Base-by-base conservation (phyloP, 73 alveolate species). In the Blepharisma stoltei region DNA sequence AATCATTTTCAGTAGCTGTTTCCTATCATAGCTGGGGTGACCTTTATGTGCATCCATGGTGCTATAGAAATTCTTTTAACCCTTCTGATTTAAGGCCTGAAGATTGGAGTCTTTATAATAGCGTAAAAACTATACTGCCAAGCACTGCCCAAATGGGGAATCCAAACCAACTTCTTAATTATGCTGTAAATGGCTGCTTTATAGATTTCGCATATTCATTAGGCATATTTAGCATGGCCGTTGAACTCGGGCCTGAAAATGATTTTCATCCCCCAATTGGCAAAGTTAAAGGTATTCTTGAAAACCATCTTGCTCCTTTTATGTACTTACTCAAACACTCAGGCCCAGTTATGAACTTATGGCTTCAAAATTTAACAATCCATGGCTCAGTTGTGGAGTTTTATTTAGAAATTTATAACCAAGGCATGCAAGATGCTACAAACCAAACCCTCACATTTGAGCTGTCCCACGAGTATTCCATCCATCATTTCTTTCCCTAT, bases 11-110 rank as follows among this genome's bases (percentile, higher is more conserved):
- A 81, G 69, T 91, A 49, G 99, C 87, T 52, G 60, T 90, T 54
- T 93, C 94, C 80, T 83, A 91, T 67, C 99, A 95, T 85, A n/a
- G 96, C 37, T 95, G 88, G 87, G 99, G 99, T 6, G 90, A 93
- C 86, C 81, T 91, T 52, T 86, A 89, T 69, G 89, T 95, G 45
- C 84, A 87, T 50, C 97, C 99, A 23, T 89, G 78, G 77, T 91
- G 90, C 77, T 83, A 86, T 5, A 14, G 70, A 70, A 78, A 78
- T 37, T 54, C 21, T 7, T 9, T 9, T 69, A 7, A 21, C 11
- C 37, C 43, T 14, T 14, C 20, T 9, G 79, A 32, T n/a, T 32
- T 69, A 7, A 11, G 27, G 11, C 65, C 11, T 14, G 69, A n/a
- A n/a, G 67, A 32, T 69, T 21, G 25, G 32, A 32, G 11, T 69